Conservation (phyloP, 2,329 filamentous ascomycete species). For the Nemania bipapillata region DNA sequence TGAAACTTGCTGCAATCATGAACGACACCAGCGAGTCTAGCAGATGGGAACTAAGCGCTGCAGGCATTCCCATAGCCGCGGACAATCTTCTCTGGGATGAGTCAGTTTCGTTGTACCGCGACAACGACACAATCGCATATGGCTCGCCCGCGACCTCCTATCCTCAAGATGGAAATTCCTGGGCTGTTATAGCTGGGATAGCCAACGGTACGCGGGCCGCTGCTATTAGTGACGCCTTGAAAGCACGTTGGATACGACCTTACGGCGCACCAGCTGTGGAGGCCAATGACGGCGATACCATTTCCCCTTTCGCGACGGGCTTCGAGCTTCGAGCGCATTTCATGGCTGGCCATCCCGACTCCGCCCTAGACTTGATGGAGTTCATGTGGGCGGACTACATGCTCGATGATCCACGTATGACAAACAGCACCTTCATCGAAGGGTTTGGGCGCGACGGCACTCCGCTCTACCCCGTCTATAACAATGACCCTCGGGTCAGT, state of each 20-base stretch:
- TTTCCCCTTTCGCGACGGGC: conserved; percentile 68
- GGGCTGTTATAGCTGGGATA: too few relatives aligned
- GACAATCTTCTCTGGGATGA: conserved; percentile 62
- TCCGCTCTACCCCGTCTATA: conserved; percentile 68
- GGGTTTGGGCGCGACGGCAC: conserved; percentile 66
- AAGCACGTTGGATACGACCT: too few relatives aligned
- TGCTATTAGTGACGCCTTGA: too few relatives aligned
- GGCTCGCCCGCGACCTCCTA: too few relatives aligned
- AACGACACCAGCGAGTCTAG: background rate
- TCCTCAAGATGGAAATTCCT: conserved; percentile 71
- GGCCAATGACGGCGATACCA: too few relatives aligned
- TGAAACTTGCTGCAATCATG: conserved; percentile 8
- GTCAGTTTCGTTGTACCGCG: conserved; percentile 61
- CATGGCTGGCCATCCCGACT: conserved; percentile 57
- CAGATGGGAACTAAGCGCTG: conserved; percentile 35
- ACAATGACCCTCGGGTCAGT: conserved; percentile 57
- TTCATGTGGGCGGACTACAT: conserved; percentile 70
- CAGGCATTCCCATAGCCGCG: conserved; percentile 56
- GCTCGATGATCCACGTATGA: conserved; percentile 66
- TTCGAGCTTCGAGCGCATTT: conserved; percentile 70
- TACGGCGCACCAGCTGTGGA: too few relatives aligned
- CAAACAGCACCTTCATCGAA: conserved; percentile 67
- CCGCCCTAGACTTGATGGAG: conserved; percentile 67
- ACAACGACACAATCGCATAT: conserved; percentile 58
- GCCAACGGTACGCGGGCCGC: too few relatives aligned